Base-by-base conservation (phyloP, 2,329 filamentous ascomycete genomes). In the Xylariaceae sp. region DNA sequence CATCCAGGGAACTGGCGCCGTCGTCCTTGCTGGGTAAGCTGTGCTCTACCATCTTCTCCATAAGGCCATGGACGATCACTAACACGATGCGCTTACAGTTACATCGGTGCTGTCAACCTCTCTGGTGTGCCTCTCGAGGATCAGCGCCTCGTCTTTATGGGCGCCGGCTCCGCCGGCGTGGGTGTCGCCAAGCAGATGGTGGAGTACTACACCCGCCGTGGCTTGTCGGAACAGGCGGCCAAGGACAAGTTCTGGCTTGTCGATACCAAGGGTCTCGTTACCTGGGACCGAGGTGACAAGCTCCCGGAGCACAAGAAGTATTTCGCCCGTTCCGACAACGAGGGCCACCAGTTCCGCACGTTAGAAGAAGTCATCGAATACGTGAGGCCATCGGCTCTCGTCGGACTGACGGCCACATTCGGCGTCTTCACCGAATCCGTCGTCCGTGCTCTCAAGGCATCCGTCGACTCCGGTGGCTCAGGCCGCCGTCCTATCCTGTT, bases 141-240 rank as follows among this genome's bases (percentile, higher is more conserved):
- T 57, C 92, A 98, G 66, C 85, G 85, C 39, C 85, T 95, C 26
- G 88, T 97, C 51, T 98, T 98, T 71, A 84, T 97, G 66, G 92
- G 92, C 42, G 90, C 92, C 38, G 92, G 92, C 40, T 94, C 87
- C 44, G 92, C 92, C 24, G 92, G 92, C 70, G 88, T 95, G 31
- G 92, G 92, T 70, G 92, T 98, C 44, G 92, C 92, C 44, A 95
- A 94, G 74, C 92, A 97, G 71, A 84, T 98, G 49, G 88, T 95
- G 41, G 88, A 95, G 67, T 96, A 88, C 74, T 97, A 97, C 71
- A 88, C 89, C 57, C 86, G 87, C 53, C 86, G 89, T 54, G 92
- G 92, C 28, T 73, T 97, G 57, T 84, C 83, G 8, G 90, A 97
- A 65, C 79, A 88, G 55, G 83, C 87, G 49, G 92, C 92, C 40